A percentile compares a stretch with the other conserved stretches of the same genome.
These are phyloP conservation scores for Saitozyma sp. DNA, from an alignment of 768 basidiomycete species.

Conservation along the genomic window DNA sequence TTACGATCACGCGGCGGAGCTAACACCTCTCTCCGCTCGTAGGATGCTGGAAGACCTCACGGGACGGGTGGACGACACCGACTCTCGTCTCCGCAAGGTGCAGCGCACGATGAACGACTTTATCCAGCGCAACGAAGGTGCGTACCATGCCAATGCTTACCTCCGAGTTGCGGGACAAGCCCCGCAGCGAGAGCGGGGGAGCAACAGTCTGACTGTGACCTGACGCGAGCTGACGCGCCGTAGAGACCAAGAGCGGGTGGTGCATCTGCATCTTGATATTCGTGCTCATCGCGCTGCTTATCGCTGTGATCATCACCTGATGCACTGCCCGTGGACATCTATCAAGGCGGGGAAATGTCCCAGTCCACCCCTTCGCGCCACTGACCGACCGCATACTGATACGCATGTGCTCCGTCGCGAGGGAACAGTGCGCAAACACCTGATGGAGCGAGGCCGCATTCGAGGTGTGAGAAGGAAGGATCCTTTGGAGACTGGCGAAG, in stretches of 20 bases:
- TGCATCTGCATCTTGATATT: slow-evolving; percentile 82
- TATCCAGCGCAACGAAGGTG: slow-evolving; percentile 78
- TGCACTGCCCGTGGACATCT: too few species aligned
- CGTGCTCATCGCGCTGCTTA: slow-evolving; percentile 66
- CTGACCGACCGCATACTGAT: too few species aligned
- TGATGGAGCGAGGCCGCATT: too few species aligned
- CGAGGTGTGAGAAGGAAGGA: too few species aligned
- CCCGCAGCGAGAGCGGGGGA: too few species aligned
- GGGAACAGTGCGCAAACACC: too few species aligned
- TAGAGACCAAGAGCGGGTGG: slow-evolving; percentile 86
- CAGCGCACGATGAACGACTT: slow-evolving; percentile 74
- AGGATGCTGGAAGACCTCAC: slow-evolving; percentile 83
- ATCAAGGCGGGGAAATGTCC: too few species aligned
- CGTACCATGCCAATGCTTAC: slow-evolving; percentile 12
- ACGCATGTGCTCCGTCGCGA: too few species aligned
- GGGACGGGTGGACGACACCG: slow-evolving; percentile 68
- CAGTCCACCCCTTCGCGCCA: too few species aligned
- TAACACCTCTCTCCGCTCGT: not conserved
- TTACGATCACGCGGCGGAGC: too few species aligned
- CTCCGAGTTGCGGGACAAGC: too few species aligned
- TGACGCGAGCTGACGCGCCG: not conserved
- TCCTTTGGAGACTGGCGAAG: too few species aligned
- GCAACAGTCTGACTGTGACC: slow-evolving; percentile 1
- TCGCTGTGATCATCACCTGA: slow-evolving; percentile 71
- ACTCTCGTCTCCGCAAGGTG: slow-evolving; percentile 65